Percentiles rank a stretch among this genome's conserved stretches.
Conservation (phyloP, 1,284 basidiomycete genomes). For the Psilocybe mexicana region DNA sequence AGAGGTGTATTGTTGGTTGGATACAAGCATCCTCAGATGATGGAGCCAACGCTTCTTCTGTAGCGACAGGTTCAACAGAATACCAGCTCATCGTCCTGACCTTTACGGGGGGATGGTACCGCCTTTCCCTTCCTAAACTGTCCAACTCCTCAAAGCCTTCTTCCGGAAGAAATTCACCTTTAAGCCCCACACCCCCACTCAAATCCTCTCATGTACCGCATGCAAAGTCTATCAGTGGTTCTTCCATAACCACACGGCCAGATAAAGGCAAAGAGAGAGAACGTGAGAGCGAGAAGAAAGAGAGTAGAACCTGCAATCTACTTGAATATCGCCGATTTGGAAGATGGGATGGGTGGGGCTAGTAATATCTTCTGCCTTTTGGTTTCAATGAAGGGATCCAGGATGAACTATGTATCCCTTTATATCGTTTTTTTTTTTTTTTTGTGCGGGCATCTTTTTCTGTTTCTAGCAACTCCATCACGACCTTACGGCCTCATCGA, state of each 20-base stretch:
- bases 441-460: no score
- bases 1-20: slow-evolving; percentile 86
- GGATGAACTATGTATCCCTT: no score
- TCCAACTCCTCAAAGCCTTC: slow-evolving; percentile 15
- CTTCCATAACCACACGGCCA: slow-evolving; percentile 47
- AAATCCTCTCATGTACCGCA: slow-evolving; percentile 38
- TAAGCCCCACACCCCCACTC: slow-evolving; percentile 39
- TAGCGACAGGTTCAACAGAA: slow-evolving; percentile 38
- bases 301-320: slow-evolving; percentile 64
- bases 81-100: slow-evolving; percentile 85
- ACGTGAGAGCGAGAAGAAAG: slow-evolving; percentile 56
- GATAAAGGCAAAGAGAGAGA: slow-evolving; percentile 70
- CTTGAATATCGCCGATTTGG: slow-evolving; percentile 80
- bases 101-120: slow-evolving; percentile 92
- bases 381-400: background rate
- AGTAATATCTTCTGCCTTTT: slow-evolving; percentile 29
- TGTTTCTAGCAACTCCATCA: no score
- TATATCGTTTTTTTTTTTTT: no score
- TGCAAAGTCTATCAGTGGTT: slow-evolving; percentile 50
- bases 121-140: slow-evolving; percentile 66
- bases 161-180: slow-evolving; percentile 10
- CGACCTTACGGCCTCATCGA: background rate
- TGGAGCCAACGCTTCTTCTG: slow-evolving; percentile 27
- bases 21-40: slow-evolving; percentile 56
- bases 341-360: slow-evolving; percentile 83